Percentiles rank a stretch among this genome's conserved stretches.
These are phyloP conservation scores for Diplodia intermedia DNA, from an alignment of 2,329 filamentous ascomycete species.

Conservation along the genomic window DNA sequence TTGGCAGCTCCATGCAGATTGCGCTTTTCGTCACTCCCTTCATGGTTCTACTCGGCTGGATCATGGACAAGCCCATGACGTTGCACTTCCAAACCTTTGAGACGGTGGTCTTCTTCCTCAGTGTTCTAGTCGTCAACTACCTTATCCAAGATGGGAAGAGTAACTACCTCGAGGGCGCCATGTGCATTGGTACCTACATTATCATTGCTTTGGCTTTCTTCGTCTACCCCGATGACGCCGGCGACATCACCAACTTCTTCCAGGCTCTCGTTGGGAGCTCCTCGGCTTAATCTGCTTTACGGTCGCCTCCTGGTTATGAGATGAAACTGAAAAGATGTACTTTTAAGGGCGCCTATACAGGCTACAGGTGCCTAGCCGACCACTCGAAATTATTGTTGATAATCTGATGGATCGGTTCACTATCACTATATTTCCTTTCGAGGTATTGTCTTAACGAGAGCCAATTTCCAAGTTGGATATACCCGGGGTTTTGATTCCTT, in stretches of 20 bases:
- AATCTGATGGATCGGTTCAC: not conserved
- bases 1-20: constrained; percentile 63
- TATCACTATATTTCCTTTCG: not conserved
- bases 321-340: not conserved
- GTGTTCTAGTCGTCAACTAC: constrained; percentile 86
- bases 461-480: constrained; percentile 22
- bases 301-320: too few species aligned
- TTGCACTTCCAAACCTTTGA: constrained; percentile 89
- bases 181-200: constrained; percentile 62
- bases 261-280: not conserved
- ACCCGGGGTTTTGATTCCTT: not conserved
- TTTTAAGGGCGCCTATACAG: not conserved
- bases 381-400: constrained; percentile 6
- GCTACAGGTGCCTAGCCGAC: not conserved
- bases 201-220: constrained; percentile 68
- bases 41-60: constrained; percentile 64
- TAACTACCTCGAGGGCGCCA: constrained; percentile 84
- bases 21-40: constrained; percentile 65
- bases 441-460: constrained; percentile 17
- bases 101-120: constrained; percentile 84
- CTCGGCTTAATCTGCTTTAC: not conserved
- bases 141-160: constrained; percentile 83
- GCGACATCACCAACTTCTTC: constrained; percentile 38
- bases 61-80: constrained; percentile 62
- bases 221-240: constrained; percentile 64